Conservation (phyloP, 2,329 filamentous ascomycete species). For the Metarhizium rileyi region DNA sequence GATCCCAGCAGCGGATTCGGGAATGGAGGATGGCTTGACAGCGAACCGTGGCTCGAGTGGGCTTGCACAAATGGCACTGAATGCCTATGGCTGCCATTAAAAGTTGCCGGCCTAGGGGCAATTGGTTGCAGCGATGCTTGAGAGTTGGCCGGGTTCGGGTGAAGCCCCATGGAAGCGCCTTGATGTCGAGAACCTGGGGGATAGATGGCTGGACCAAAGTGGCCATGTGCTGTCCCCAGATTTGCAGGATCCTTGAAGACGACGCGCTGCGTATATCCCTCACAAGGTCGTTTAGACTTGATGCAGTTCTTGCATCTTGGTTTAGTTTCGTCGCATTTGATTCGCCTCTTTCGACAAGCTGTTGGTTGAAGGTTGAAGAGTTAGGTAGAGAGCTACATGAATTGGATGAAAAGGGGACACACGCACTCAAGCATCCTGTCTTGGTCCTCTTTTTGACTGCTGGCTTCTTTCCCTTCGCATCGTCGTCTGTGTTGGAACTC, state of each 20-base stretch:
- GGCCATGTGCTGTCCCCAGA: conserved; percentile 29
- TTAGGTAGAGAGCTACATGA: neutral
- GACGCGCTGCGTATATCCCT: conserved; percentile 74
- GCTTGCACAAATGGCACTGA: conserved; percentile 6
- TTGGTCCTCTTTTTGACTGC: conserved; percentile 66
- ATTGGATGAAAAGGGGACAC: neutral
- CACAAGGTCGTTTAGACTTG: conserved; percentile 75
- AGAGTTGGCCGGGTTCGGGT: conserved; percentile 26
- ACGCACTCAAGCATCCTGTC: conserved; percentile 81
- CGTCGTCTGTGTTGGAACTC: conserved; percentile 28
- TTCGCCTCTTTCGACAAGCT: conserved; percentile 89
- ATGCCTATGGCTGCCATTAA: conserved; percentile 12
- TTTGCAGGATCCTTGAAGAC: conserved; percentile 61
- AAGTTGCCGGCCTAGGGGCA: conserved; percentile 40
- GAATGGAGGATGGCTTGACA: conserved; percentile 7
- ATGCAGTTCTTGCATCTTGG: conserved; percentile 76
- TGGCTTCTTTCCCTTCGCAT: conserved; percentile 35
- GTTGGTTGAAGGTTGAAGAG: conserved; percentile 14
- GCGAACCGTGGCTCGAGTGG: conserved; percentile 3
- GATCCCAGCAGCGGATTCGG: conserved; percentile 13
- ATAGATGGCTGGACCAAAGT: conserved; percentile 32
- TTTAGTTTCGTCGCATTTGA: conserved; percentile 91
- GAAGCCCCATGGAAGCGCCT: conserved; percentile 11
- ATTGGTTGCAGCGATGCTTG: conserved; percentile 32
- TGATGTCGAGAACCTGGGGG: conserved; percentile 27